phyloP scores from a whole-genome alignment of 768 basidiomycete species.

The Royoungia palumana region DNA sequence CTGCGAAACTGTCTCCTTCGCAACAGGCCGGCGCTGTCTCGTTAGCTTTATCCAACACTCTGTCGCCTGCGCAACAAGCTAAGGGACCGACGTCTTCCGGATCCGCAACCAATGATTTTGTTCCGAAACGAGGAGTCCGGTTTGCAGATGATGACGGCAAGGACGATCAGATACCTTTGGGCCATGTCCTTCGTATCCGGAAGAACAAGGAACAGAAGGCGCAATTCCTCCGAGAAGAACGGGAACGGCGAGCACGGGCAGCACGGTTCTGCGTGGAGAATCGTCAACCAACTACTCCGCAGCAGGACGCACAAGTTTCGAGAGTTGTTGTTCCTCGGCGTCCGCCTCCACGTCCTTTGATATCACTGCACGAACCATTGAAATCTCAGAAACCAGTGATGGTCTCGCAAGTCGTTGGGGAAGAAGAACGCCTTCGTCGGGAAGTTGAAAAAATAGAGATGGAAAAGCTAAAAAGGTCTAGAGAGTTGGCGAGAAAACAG shows the following conservation, averaged over 20 bases:
- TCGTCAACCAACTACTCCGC: constrained; percentile 16
- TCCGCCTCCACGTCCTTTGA: constrained; percentile 11
- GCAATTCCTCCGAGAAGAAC: constrained; percentile 58
- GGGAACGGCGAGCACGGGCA: constrained; percentile 47
- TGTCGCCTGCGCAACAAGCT: constrained; percentile 1
- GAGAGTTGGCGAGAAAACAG: constrained; percentile 29
- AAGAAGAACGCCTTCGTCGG: constrained; percentile 44
- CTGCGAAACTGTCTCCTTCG: not conserved
- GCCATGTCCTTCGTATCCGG: constrained; percentile 66
- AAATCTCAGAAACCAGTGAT: constrained; percentile 4
- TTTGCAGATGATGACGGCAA: constrained; percentile 61
- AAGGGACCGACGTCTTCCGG: constrained; percentile 3
- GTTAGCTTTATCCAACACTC: not conserved
- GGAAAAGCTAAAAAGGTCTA: constrained; percentile 49
- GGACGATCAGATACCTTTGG: constrained; percentile 67
- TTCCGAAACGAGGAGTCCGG: constrained; percentile 51
- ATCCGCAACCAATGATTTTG: constrained; percentile 11
- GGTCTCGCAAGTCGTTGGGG: constrained; percentile 26
- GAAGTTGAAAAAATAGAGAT: constrained; percentile 46
- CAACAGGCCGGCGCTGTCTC: not conserved
- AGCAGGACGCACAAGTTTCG: constrained; percentile 10
- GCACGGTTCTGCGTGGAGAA: constrained; percentile 30
- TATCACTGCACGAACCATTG: constrained; percentile 12
- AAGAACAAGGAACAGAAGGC: constrained; percentile 74
- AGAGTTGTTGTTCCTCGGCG: constrained; percentile 17